Percentiles rank a stretch among this genome's conserved stretches.
Evolutionary conservation across 2,329 filamentous ascomycete species (phyloP).

Genomic region (Plenodomus biglobosus): DNA sequence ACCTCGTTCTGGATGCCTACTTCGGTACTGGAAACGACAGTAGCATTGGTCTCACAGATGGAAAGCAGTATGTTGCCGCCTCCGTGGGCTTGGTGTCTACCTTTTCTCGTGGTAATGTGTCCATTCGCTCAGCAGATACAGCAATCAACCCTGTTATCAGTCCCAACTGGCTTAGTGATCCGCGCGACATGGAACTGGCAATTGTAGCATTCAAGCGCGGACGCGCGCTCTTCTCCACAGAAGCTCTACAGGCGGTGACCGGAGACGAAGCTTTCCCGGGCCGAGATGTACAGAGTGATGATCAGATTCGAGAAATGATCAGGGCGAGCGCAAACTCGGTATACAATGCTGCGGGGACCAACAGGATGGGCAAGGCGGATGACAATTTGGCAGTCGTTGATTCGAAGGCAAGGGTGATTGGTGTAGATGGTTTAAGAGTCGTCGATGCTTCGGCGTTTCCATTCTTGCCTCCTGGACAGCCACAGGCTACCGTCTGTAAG

Average conservation of each 20-base stretch:
- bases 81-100: too few species aligned
- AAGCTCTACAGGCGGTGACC: conserved; percentile 18
- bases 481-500: conserved; percentile 5
- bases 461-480: conserved; percentile 43
- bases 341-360: conserved; percentile 33
- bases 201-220: conserved; percentile 35
- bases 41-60: too few species aligned
- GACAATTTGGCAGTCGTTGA: conserved; percentile 42
- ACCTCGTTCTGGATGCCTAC: too few species aligned
- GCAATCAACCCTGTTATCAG: conserved; percentile 32
- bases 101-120: conserved; percentile 29
- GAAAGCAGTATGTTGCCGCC: too few species aligned
- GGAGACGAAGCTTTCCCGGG: conserved; percentile 33
- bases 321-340: conserved; percentile 17
- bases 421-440: conserved; percentile 36
- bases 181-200: conserved; percentile 32
- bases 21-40: too few species aligned
- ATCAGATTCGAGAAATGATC: conserved; percentile 26
- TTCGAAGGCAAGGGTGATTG: conserved; percentile 37
- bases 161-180: conserved; percentile 38
- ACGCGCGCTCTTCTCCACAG: too few species aligned
- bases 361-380: conserved; percentile 30
- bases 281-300: conserved; percentile 21
- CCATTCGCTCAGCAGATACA: conserved; percentile 28
- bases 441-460: conserved; percentile 40